Conservation (phyloP, 441 rosid species). For the Viola pubescens region DNA sequence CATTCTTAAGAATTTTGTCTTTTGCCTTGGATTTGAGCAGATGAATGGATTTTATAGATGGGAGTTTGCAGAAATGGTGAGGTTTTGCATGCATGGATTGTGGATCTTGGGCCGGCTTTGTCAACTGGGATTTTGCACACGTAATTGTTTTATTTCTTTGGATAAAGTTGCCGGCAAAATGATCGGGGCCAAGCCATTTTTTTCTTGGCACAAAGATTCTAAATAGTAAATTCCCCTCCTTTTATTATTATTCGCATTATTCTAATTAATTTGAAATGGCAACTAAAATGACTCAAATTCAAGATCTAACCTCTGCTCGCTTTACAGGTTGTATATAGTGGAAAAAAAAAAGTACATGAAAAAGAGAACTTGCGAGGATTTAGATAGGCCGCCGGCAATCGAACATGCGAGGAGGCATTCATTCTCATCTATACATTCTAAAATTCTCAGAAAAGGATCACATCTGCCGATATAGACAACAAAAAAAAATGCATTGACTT, state of each 20-base stretch:
- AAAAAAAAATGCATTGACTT: constrained; percentile 17
- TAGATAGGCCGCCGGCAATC: not conserved
- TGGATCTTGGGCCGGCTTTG: constrained; percentile 28
- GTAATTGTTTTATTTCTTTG: not conserved
- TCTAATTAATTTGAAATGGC: not conserved
- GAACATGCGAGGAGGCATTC: no score
- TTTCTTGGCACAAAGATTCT: not conserved
- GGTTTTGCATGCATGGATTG: constrained; percentile 16
- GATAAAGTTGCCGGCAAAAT: constrained; percentile 21
- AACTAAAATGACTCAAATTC: no score
- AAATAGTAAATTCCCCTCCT: no score
- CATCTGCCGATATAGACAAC: not conserved
- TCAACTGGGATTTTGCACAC: constrained; percentile 28
- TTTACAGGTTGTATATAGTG: not conserved
- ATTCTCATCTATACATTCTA: no score
- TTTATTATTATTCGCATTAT: not conserved
- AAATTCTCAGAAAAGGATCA: constrained; percentile 7
- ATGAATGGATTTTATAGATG: not conserved
- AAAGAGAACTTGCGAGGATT: not conserved
- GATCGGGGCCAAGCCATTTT: not conserved
- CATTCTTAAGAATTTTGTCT: constrained; percentile 9
- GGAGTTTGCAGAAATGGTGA: not conserved
- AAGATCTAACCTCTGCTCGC: constrained; percentile 11
- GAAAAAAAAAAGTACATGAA: not conserved
- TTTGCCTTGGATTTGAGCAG: not conserved